Evolutionary conservation across 78 protist species (phyloP).

Genomic region (Planoprotostelium fungivorum): DNA sequence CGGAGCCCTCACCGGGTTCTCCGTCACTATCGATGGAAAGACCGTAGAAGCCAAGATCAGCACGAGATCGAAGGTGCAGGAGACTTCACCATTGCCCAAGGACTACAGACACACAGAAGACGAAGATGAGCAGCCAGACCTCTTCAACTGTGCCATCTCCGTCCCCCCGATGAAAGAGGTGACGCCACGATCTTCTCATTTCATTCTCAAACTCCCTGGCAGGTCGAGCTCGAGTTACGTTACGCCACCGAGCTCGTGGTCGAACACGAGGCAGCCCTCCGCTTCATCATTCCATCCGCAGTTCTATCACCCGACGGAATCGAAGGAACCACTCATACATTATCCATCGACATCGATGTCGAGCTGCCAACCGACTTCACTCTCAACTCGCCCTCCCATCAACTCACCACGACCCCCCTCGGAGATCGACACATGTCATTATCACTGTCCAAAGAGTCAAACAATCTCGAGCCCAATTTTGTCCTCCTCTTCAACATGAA

Average conservation of each 20-base stretch:
- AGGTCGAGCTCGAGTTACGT: not conserved
- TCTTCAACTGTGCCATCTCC: not conserved
- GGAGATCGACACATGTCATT: not conserved
- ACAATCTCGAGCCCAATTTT: not conserved
- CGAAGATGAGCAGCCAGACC: not conserved
- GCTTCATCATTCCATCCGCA: not conserved
- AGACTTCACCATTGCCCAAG: not conserved
- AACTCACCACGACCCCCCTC: not conserved
- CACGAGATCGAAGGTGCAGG: not conserved
- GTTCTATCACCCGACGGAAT: not conserved
- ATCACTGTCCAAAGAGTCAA: not conserved
- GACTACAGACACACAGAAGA: not conserved
- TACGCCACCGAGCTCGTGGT: not conserved
- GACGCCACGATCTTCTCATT: not conserved
- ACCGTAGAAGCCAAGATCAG: not conserved
- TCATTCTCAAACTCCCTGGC: not conserved
- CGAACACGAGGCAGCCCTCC: not conserved
- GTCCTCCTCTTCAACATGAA: not conserved
- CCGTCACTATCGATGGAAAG: not conserved
- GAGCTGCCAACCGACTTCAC: not conserved
- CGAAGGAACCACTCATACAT: not conserved
- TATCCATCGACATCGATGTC: not conserved
- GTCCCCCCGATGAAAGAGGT: not conserved
- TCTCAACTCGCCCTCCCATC: not conserved
- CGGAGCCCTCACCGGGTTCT: not conserved